Evolutionary conservation across 345 rosid genomes (phyloP).

Genomic region (Citrus sinensis): DVS_A1.0 CM039169.1:32264001-32264500

Average conservation of each 20-base stretch:
- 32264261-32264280: slow-evolving; percentile 64
- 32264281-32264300: slow-evolving; percentile 83
- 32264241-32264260: slow-evolving; percentile 73
- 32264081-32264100: not conserved
- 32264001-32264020: not conserved
- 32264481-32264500: slow-evolving; percentile 72
- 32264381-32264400: slow-evolving; percentile 86
- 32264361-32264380: slow-evolving; percentile 99
- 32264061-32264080: not conserved
- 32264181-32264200: not conserved
- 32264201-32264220: not conserved
- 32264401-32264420: not conserved
- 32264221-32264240: not conserved
- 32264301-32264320: slow-evolving; percentile 97
- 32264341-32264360: slow-evolving; percentile 97
- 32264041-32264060: not conserved
- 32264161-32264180: not conserved
- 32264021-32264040: not conserved
- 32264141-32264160: not conserved
- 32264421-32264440: not conserved
- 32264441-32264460: not conserved
- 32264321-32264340: slow-evolving; percentile 62
- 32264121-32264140: not conserved
- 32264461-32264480: not conserved
- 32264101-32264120: not conserved